phyloP scores from a whole-genome alignment of 2,329 filamentous ascomycete species.

The Chrysoporthe puriensis region DNA sequence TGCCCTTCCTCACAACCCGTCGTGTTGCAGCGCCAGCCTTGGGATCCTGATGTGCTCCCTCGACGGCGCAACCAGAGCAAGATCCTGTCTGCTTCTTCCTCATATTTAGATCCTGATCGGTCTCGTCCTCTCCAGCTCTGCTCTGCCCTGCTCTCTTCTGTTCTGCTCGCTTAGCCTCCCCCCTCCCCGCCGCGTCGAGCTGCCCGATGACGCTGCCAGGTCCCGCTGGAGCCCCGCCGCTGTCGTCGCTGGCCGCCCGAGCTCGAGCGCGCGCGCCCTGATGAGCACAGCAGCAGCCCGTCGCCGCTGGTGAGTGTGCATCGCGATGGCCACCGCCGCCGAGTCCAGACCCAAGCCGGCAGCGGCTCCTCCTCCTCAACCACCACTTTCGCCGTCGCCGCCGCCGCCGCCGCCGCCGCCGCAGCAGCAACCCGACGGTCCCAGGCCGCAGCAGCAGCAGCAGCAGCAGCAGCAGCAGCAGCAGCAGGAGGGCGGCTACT shows the following conservation, averaged over 20 bases:
- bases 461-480: constrained; percentile 17
- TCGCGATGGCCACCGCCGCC: constrained; percentile 26
- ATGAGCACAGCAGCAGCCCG: constrained; percentile 1
- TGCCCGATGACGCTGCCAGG: constrained; percentile 22
- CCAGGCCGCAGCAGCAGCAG: constrained; percentile 31
- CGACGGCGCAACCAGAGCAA: no score
- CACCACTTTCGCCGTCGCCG: no score
- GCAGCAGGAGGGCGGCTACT: constrained; percentile 43
- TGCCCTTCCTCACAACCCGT: neutral
- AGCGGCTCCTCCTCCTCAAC: neutral
- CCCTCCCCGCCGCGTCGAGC: neutral
- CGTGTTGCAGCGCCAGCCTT: no score
- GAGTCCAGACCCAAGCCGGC: constrained; percentile 14
- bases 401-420: constrained; percentile 27
- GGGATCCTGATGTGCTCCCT: no score
- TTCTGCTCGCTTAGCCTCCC: neutral
- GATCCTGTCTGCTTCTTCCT: neutral
- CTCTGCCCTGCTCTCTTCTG: neutral
- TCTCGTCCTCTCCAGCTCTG: neutral
- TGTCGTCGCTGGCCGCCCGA: constrained; percentile 7
- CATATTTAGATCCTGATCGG: neutral
- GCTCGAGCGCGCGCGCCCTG: constrained; percentile 2
- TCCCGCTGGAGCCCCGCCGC: constrained; percentile 16
- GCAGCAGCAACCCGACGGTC: constrained; percentile 30
- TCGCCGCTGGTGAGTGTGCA: constrained; percentile 14